Conservation (phyloP, 2,329 filamentous ascomycete genomes). For the Coniochaeta pulveracea region DNA sequence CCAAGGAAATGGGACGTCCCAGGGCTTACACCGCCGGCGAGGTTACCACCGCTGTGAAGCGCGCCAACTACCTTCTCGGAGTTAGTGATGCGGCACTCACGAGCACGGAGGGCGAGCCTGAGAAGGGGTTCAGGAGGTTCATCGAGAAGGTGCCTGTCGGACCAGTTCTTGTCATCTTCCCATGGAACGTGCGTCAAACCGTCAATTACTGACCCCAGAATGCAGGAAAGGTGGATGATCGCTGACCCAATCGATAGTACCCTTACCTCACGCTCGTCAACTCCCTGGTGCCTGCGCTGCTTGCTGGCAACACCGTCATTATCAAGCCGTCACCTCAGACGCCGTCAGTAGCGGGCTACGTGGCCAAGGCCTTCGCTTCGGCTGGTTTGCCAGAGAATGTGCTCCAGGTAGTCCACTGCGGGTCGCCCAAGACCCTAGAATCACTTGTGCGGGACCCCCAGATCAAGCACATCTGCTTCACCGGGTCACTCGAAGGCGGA, state of each 20-base stretch:
- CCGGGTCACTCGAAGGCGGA: conserved; percentile 81
- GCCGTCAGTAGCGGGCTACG: conserved; percentile 79
- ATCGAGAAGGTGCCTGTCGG: conserved; percentile 83
- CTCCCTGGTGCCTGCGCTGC: conserved; percentile 80
- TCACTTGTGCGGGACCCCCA: conserved; percentile 65
- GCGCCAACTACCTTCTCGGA: conserved; percentile 76
- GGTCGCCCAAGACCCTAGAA: conserved; percentile 66
- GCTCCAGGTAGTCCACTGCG: conserved; percentile 86
- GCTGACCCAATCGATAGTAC: conserved; percentile 51
- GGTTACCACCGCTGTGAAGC: conserved; percentile 72
- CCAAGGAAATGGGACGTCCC: conserved; percentile 89
- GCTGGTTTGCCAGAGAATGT: conserved; percentile 76
- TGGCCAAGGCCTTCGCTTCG: conserved; percentile 63
- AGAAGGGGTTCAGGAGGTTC: conserved; percentile 83
- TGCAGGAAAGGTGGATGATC: conserved; percentile 2
- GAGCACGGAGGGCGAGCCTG: conserved; percentile 70
- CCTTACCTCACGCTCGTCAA: conserved; percentile 91
- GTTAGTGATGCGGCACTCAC: conserved; percentile 69
- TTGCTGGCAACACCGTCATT: conserved; percentile 84
- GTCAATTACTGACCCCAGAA: too few species aligned
- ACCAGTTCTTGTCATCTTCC: conserved; percentile 79
- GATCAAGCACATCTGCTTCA: conserved; percentile 81
- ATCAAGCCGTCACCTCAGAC: conserved; percentile 94
- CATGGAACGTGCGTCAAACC: conserved; percentile 74
- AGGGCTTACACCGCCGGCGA: conserved; percentile 80